Conservation (phyloP, 2,329 filamentous ascomycete species). For the Ramichloridium luteum region DNA sequence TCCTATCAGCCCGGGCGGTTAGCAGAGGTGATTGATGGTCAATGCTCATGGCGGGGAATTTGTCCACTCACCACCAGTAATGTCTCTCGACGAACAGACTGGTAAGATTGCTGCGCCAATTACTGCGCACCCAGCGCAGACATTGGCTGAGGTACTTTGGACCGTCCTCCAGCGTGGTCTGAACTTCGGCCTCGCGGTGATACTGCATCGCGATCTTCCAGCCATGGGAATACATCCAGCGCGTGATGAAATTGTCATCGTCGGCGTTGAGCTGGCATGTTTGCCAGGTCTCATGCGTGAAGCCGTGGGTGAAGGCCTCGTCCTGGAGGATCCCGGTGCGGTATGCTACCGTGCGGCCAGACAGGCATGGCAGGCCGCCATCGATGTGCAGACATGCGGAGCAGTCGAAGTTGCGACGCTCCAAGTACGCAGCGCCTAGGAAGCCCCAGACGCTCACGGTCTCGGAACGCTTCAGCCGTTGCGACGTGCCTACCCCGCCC, state of each 20-base stretch:
- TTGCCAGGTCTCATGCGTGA: conserved; percentile 82
- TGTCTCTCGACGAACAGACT: conserved; percentile 73
- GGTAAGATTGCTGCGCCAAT: conserved; percentile 94
- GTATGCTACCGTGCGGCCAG: conserved; percentile 85
- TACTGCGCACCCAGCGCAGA: conserved; percentile 88
- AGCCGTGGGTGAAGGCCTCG: conserved; percentile 72
- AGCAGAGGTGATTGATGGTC: conserved; percentile 6
- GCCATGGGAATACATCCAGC: conserved; percentile 82
- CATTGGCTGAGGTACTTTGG: conserved; percentile 86
- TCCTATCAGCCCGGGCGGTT: conserved; percentile 39
- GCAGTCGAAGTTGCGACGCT: conserved; percentile 91
- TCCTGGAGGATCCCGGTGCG: conserved; percentile 78
- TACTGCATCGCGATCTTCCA: conserved; percentile 97
- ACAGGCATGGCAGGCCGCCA: conserved; percentile 92
- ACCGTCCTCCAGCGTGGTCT: conserved; percentile 85
- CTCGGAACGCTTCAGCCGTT: conserved; percentile 63
- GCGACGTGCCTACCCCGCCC: conserved; percentile 85
- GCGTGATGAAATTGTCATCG: conserved; percentile 95
- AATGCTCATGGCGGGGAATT: neutral
- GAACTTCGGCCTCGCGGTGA: conserved; percentile 76
- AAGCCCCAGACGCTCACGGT: conserved; percentile 65
- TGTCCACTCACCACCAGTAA: conserved; percentile 66
- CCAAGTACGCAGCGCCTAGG: conserved; percentile 81
- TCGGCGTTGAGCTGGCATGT: conserved; percentile 87
- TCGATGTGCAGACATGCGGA: conserved; percentile 91